Base-by-base conservation (phyloP, 169 alveolate species). In the Plasmodium chabaudi region DNA sequence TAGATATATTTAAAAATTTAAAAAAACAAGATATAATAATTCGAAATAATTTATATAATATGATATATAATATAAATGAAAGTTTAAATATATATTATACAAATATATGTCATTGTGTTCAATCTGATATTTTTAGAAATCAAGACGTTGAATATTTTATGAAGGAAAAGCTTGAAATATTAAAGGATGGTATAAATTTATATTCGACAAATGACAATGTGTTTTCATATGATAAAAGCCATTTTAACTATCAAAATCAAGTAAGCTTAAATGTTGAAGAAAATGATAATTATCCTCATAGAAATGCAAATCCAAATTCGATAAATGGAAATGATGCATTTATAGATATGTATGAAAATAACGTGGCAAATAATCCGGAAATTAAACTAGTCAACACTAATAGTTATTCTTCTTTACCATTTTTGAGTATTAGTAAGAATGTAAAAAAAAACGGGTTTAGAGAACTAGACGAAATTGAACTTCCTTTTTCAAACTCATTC, bases 31-130 rank as follows among this genome's bases (percentile, higher is more conserved):
- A 82, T 60, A 39, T 51, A 67, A 34, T 15, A 39, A 64, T 77
- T 77, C 47, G 59, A 75, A 77, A 46, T 44, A 77, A 49, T 68
- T 13, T 77, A 44, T 49, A n/a, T 77, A 69, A 59, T 47, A 77
- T 77, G 88, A 6, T 77, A 34, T 3, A 21, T 5, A 69, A 56
- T 39, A 69, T 77, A 49, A 77, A 46, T 21, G 64, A 64, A 9
- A 56, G 63, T n/a, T 21, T 77, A 67, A 77, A 77, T 21, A 21
- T 63, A 23, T 77, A 49, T 46, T 77, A 77, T 57, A n/a, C 47
- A 17, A 77, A 77, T 44, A 77, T 77, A 47, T 77, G 79, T n/a
- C 88, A 39, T 34, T 77, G 61, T 46, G 17, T 34, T 51, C 77
- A 74, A 0, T 65, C 46, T 51, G 68, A 77, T 13, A 46, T 6